phyloP scores from a whole-genome alignment of 108 stramenopile genomes.

The Asterionellopsis glacialis region DNA sequence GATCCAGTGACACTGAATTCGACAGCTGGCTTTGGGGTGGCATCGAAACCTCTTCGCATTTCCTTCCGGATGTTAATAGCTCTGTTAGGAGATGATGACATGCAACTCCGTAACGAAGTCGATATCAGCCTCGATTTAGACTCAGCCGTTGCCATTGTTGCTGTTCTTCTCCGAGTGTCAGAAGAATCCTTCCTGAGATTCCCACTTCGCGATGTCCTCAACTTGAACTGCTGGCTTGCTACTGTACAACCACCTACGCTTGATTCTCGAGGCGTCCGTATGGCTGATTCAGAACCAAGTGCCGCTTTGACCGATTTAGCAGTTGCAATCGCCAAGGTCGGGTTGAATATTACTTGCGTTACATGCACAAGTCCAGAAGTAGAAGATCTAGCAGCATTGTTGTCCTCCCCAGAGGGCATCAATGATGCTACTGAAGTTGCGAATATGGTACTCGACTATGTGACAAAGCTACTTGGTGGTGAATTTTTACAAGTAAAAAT shows the following conservation, averaged over 20 bases:
- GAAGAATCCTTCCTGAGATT: constrained; percentile 46
- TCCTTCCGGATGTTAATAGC: constrained; percentile 25
- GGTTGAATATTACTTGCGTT: constrained; percentile 49
- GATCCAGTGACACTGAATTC: neutral
- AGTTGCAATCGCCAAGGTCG: constrained; percentile 33
- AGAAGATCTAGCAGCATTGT: constrained; percentile 36
- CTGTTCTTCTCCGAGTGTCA: constrained; percentile 40
- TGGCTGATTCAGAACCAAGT: constrained; percentile 23
- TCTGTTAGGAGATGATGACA: constrained; percentile 31
- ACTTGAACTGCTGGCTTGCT: constrained; percentile 76
- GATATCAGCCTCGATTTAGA: constrained; percentile 28
- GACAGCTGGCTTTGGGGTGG: constrained; percentile 23
- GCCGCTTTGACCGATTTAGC: constrained; percentile 33
- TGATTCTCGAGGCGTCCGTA: constrained; percentile 41
- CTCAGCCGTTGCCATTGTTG: constrained; percentile 22
- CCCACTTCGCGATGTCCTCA: constrained; percentile 50
- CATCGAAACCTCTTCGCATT: constrained; percentile 23
- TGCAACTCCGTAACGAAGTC: constrained; percentile 25
- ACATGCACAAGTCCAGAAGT: constrained; percentile 57
- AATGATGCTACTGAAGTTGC: constrained; percentile 45
- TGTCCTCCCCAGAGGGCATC: constrained; percentile 38
- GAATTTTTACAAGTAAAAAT: constrained; percentile 50
- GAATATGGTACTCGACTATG: constrained; percentile 49
- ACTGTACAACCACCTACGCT: constrained; percentile 55
- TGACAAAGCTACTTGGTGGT: constrained; percentile 35